Evolutionary conservation across 371 early-diverging fungal genomes (phyloP).

Genomic region (Rhizopus microsporus): DNA sequence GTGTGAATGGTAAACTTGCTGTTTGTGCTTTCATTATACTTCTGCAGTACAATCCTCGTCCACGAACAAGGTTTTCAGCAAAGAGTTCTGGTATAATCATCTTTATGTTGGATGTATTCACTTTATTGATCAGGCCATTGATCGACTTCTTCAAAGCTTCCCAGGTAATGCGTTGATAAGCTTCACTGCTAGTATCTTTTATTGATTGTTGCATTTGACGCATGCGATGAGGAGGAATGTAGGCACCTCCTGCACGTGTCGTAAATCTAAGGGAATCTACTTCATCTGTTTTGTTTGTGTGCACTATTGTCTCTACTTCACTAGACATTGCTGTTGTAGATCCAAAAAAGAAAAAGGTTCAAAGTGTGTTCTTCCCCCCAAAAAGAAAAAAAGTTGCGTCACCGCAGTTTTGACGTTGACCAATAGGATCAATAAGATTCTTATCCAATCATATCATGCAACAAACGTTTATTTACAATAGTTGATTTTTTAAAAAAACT

Average conservation of each 20-base stretch:
- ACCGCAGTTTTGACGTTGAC: neutral
- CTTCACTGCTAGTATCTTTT: conserved; percentile 71
- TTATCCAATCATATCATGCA: no score
- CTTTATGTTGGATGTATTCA: conserved; percentile 90
- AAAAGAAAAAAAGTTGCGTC: neutral
- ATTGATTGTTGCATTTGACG: conserved; percentile 82
- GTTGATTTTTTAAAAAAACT: neutral
- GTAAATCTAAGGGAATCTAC: conserved; percentile 32
- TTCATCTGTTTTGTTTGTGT: conserved; percentile 23
- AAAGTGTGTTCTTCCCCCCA: neutral
- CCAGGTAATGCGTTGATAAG: conserved; percentile 92
- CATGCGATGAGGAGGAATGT: conserved; percentile 90
- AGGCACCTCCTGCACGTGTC: conserved; percentile 79
- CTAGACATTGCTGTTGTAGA: conserved; percentile 5
- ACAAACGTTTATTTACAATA: no score
- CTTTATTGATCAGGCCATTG: conserved; percentile 96
- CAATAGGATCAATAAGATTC: no score
- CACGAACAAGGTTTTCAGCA: conserved; percentile 90
- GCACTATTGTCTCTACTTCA: conserved; percentile 13
- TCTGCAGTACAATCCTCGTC: conserved; percentile 88
- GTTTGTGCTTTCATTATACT: conserved; percentile 93
- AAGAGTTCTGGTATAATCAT: conserved; percentile 90
- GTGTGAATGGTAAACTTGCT: conserved; percentile 87
- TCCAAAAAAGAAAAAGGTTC: neutral
- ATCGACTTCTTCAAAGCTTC: conserved; percentile 94